phyloP scores from a whole-genome alignment of 228 moss, liverwort and hornwort genomes.

The Sphagnum magellanicum region DNA sequence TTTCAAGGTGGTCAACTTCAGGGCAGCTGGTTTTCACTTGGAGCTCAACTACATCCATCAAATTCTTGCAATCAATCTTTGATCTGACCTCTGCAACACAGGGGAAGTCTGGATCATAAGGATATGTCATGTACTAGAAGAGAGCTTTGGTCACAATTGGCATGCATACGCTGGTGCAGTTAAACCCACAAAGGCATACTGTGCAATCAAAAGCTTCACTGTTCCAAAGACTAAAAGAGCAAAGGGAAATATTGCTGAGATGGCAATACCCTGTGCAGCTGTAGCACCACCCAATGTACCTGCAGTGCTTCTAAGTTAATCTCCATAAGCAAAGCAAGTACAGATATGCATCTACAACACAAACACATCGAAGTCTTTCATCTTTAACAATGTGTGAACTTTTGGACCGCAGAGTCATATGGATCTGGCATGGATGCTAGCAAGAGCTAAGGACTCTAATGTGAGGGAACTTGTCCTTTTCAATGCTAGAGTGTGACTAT shows the following conservation, averaged over 20 bases:
- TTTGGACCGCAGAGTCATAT: no score
- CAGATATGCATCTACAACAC: no score
- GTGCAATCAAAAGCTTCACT: slow-evolving; percentile 20
- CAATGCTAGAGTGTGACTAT: slow-evolving; percentile 9
- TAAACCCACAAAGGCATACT: no score
- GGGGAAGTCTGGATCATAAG: no score
- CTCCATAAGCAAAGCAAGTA: not conserved
- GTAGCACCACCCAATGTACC: slow-evolving; percentile 47
- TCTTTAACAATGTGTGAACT: no score
- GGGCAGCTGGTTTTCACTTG: slow-evolving; percentile 57
- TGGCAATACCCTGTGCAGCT: slow-evolving; percentile 80
- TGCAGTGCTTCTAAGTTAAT: not conserved
- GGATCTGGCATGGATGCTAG: no score
- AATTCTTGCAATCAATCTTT: slow-evolving; percentile 49
- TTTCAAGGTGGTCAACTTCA: slow-evolving; percentile 55
- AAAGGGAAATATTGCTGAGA: slow-evolving; percentile 68
- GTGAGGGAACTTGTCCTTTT: no score
- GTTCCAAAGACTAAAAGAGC: slow-evolving; percentile 62
- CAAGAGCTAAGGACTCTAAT: no score
- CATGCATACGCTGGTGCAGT: no score
- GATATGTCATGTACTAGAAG: no score
- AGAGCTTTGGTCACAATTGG: not conserved
- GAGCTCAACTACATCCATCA: slow-evolving; percentile 57
- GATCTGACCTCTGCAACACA: slow-evolving; percentile 37
- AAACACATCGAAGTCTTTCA: no score